phyloP scores from a whole-genome alignment of 768 basidiomycete genomes.

The Neoboletus magnificus region DNA sequence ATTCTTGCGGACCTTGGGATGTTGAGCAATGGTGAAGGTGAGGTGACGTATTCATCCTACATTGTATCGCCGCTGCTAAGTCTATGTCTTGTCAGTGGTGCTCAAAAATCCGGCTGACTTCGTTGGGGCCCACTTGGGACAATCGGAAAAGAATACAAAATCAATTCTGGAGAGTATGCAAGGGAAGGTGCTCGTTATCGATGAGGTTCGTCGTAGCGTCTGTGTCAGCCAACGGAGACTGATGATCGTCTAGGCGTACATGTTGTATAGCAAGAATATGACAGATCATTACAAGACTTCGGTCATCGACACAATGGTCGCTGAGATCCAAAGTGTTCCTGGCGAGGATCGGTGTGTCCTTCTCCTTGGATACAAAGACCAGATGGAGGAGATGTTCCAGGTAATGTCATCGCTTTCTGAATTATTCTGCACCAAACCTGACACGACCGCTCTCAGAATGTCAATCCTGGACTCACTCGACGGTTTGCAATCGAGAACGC shows the following conservation, averaged over 20 bases:
- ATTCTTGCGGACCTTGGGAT: constrained; percentile 60
- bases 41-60: not conserved
- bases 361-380: constrained; percentile 59
- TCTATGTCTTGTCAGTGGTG: constrained; percentile 41
- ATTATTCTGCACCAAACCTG: not conserved
- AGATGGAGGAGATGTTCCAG: constrained; percentile 76
- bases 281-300: constrained; percentile 59
- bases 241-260: constrained; percentile 53
- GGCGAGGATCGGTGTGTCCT: constrained; percentile 72
- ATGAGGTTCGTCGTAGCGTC: constrained; percentile 45
- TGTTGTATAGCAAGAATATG: constrained; percentile 48
- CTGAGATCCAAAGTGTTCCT: constrained; percentile 66
- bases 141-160: constrained; percentile 64
- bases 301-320: constrained; percentile 73
- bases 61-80: not conserved
- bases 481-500: constrained; percentile 69
- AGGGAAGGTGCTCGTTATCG: constrained; percentile 70
- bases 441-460: constrained; percentile 45
- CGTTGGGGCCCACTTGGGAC: constrained; percentile 53
- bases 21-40: constrained; percentile 73
- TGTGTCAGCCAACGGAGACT: not conserved
- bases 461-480: constrained; percentile 65
- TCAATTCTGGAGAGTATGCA: constrained; percentile 54
- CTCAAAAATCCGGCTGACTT: constrained; percentile 71
- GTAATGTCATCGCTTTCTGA: constrained; percentile 31